Conservation (phyloP, 164 flowering plant species). For the Vitis riparia region DNA sequence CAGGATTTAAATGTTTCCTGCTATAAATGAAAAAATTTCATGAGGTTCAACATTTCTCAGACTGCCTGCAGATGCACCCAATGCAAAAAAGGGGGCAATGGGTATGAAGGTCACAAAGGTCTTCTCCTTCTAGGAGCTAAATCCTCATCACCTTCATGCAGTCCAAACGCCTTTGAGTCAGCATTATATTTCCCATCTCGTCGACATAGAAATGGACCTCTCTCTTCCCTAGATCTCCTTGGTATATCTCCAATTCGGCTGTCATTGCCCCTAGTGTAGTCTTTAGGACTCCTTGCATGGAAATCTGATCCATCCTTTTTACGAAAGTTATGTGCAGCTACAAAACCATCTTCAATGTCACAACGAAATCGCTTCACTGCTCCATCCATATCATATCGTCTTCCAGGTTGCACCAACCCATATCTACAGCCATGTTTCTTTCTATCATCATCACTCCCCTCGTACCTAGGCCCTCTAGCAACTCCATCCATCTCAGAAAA, state of each 20-base stretch:
- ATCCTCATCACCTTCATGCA: slow-evolving; percentile 24
- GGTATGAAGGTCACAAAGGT: slow-evolving; percentile 21
- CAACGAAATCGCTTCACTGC: slow-evolving; percentile 30
- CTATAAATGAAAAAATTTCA: slow-evolving; percentile 21
- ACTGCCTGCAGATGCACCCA: slow-evolving; percentile 17
- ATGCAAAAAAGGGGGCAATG: slow-evolving; percentile 5
- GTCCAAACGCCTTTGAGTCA: slow-evolving; percentile 22
- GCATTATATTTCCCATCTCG: slow-evolving; percentile 24
- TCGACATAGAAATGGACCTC: slow-evolving; percentile 19
- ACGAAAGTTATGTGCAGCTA: slow-evolving; percentile 14
- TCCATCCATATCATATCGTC: slow-evolving; percentile 31
- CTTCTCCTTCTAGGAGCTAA: slow-evolving; percentile 29
- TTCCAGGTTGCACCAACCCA: slow-evolving; percentile 26
- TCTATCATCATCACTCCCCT: slow-evolving; percentile 32
- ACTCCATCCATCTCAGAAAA: slow-evolving; percentile 27
- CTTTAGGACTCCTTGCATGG: slow-evolving; percentile 29
- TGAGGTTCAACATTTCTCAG: slow-evolving; percentile 19
- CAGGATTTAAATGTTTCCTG: slow-evolving; percentile 18
- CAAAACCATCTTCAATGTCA: slow-evolving; percentile 27
- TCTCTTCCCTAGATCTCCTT: slow-evolving; percentile 36
- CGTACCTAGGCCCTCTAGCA: slow-evolving; percentile 34
- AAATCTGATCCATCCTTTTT: slow-evolving; percentile 27
- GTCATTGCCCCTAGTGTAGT: slow-evolving; percentile 24
- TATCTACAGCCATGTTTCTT: slow-evolving; percentile 32
- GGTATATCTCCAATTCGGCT: slow-evolving; percentile 28